Percentiles rank a stretch among this genome's conserved stretches.
Conservation (phyloP, 805 yeast species). For the Myxozyma sirexii region DNA sequence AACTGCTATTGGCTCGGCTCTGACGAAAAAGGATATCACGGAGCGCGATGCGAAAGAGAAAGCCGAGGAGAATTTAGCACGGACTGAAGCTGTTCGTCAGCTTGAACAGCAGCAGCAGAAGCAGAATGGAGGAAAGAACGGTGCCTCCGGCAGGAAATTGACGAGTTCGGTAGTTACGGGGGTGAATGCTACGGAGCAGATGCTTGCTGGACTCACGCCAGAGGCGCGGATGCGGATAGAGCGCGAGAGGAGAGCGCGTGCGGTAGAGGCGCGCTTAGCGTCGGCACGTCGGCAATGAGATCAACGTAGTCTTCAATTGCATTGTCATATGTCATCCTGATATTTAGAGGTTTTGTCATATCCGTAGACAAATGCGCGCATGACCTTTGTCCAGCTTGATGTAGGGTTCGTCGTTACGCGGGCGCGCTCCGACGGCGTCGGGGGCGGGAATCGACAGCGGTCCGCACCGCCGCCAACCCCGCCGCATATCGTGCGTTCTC, state of each 20-base stretch:
- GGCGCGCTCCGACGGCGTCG: no score
- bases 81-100: constrained; percentile 36
- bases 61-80: constrained; percentile 16
- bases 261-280: constrained; percentile 78
- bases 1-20: constrained; percentile 65
- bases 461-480: neutral
- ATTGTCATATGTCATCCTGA: no score
- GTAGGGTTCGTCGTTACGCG: no score
- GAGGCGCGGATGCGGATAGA: constrained; percentile 76
- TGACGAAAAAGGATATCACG: constrained; percentile 42
- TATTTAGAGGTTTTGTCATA: no score
- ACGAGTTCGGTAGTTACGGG: constrained; percentile 36
- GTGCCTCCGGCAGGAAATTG: constrained; percentile 17
- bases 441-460: neutral
- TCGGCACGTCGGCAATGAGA: neutral
- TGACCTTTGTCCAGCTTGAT: no score
- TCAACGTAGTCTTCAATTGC: neutral
- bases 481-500: neutral
- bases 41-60: constrained; percentile 34
- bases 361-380: no score
- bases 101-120: constrained; percentile 28
- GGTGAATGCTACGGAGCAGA: constrained; percentile 30
- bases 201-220: constrained; percentile 58
- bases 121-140: constrained; percentile 16
- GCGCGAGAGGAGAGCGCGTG: constrained; percentile 94